Base-by-base conservation (phyloP, 2,329 filamentous ascomycete genomes). In the Penicillium brasilianum region DNA sequence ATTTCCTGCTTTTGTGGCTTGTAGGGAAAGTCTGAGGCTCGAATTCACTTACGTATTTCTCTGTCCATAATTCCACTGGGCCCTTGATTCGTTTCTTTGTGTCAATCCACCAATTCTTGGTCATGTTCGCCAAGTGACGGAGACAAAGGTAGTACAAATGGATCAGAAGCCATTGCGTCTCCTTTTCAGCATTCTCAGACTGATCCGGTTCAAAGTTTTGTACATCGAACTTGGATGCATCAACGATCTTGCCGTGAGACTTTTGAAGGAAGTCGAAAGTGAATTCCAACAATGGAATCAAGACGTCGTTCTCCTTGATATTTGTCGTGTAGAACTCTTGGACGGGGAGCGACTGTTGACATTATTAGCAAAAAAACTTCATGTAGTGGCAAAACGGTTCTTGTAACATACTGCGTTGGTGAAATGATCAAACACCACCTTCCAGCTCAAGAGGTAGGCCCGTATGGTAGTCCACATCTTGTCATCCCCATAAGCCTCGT, bases 371-470 rank as follows among this genome's bases (percentile, higher is more conserved):
- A 28, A 49, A 22, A 43, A 9, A n/a, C 50, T 28, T 49, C 22
- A 11, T 52, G 5, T 43, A 2, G 0, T 13, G 37, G 6, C 13
- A 7, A 18, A 16, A 18, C 11, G 37, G 20, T 22, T 8, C 18
- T n/a, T 7, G 51, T 53, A 54, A 66, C 73, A 64, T 80, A 84
- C 83, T 13, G 93, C 88, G 20, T 88, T 87, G 18, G 83, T 81
- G 72, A 94, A 96, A 48, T 94, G 89, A 68, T 96, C 92, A 72
- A 96, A 98, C 0, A 97, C 84, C 1, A 98, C 82, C 65, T 91
- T 87, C 95, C 95, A 99, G 11, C 92, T 90, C 30, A 97, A 82
- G 2, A 99, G 83, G 71, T 97, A 99, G 10, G 89, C 87, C 55
- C 92, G 87, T 51, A 97, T 82, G 0, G 85, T 73, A 0, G 87